Evolutionary conservation across 2,329 filamentous ascomycete genomes (phyloP).

Genomic region (Diaporthe sp.): DNA sequence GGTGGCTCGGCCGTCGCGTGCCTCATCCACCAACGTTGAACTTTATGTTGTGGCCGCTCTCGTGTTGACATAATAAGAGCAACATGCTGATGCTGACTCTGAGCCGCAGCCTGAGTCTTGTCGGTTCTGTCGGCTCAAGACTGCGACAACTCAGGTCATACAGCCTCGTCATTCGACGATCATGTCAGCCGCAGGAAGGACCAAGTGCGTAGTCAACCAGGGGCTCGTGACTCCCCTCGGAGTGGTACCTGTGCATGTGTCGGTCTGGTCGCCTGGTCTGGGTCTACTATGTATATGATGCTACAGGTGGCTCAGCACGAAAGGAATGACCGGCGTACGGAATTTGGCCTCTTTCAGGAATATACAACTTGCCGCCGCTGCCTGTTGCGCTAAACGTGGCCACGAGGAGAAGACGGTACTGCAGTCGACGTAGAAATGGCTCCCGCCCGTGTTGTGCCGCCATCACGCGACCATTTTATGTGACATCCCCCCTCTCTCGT

Average conservation of each 20-base stretch:
- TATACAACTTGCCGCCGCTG: neutral
- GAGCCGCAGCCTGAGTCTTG: neutral
- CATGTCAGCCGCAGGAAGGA: neutral
- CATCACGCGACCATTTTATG: neutral
- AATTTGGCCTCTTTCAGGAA: neutral
- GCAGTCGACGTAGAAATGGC: no score
- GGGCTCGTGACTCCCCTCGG: neutral
- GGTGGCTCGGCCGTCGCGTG: neutral
- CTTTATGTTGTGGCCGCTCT: neutral
- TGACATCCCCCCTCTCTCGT: neutral
- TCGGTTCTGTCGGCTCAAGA: neutral
- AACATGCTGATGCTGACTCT: neutral
- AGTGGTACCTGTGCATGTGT: neutral
- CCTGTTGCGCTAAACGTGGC: neutral
- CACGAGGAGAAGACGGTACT: neutral
- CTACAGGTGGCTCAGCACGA: neutral
- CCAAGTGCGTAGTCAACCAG: neutral
- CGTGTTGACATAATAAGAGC: neutral
- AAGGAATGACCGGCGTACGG: neutral
- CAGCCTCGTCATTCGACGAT: neutral
- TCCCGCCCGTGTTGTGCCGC: neutral
- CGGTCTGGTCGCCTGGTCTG: neutral
- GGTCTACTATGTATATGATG: neutral
- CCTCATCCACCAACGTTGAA: neutral
- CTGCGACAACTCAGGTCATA: neutral